Evolutionary conservation across 495 filamentous ascomycete genomes (phyloP), one percentile per base, ranked within the genome.

Genomic region (Ramalina peruviana): DNA sequence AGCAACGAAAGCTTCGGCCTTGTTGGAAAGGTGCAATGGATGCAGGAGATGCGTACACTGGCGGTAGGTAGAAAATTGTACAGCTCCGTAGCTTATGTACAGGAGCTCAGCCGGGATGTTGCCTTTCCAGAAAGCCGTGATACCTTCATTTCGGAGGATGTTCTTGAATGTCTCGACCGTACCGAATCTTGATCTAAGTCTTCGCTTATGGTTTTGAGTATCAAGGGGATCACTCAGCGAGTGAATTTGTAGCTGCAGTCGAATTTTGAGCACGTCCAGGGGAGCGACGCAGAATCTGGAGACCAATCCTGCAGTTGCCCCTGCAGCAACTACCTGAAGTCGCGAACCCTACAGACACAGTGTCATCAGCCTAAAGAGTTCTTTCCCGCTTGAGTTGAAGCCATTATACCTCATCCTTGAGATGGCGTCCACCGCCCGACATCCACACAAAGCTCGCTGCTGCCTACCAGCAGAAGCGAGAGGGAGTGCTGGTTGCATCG

Each of bases 121-220:
- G 65, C 92, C 92, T 72, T 97, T 97, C 92, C 92, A 98, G 44
- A 98, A 76, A 45, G 79, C 90, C 75, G 83, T 81, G 53, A 95
- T 63, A 13, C 92, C 90, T 62, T 97, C 90, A 49, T 84, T 67
- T 20, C 65, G 67, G 37, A 88, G 56, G 60, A 98, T 96, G 25
- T 78, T 69, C 37, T 73, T 74, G 61, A 94, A 74, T 6, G 90
- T 93, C 13, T 75, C 72, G 15, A 89, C 49, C 0, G 89, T 92
- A 53, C 88, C 87, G 59, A 81, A 83, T 10, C 10, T 36, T 17
- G 6, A 11, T 23, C 1, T 15, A 11, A 10, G 4, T 33, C 30
- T 33, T 67, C 87, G 89, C 15, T 84, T 65, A 38, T 83, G 85
- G 7, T 80, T 80, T 46, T 67, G 63, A 43, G 75, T 63, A 59